These are phyloP conservation scores for Pyricularia grisea DNA, from an alignment of 2,329 filamentous ascomycete species.

Conservation along the genomic window DNA sequence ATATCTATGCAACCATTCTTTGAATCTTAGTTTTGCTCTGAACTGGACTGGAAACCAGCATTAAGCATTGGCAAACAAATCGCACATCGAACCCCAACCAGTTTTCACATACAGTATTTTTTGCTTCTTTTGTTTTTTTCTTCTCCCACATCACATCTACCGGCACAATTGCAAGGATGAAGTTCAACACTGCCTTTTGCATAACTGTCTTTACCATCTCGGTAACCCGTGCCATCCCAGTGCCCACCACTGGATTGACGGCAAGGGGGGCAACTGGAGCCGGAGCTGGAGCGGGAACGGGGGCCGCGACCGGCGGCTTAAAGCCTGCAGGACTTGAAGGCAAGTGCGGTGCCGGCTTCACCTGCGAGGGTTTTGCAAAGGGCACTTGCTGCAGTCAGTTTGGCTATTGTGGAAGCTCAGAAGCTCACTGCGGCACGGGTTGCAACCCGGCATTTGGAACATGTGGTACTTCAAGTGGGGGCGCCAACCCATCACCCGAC, in stretches of 20 bases:
- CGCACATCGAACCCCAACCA: neutral
- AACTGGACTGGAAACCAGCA: neutral
- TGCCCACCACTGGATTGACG: neutral
- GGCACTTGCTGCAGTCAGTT: conserved; percentile 3
- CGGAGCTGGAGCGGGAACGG: neutral
- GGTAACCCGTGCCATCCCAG: neutral
- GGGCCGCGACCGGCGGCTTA: neutral
- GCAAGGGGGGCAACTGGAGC: no score
- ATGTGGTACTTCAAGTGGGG: neutral
- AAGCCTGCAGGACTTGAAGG: neutral
- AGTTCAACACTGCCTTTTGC: neutral
- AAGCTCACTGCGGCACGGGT: conserved; percentile 1
- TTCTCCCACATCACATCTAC: neutral
- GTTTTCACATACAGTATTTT: neutral
- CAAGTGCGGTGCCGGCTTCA: neutral
- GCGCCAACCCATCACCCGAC: neutral
- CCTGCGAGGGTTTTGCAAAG: neutral
- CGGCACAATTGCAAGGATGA: neutral
- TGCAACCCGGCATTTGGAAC: conserved; percentile 8
- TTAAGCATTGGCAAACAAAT: neutral
- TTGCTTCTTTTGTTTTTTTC: no score
- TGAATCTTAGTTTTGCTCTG: neutral
- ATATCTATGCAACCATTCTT: no score
- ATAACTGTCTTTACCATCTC: neutral
- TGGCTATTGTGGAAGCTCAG: neutral